These are phyloP conservation scores for Kodamaea alishanica DNA, from an alignment of 1,139 yeast genomes.

Conservation along the genomic window DNA sequence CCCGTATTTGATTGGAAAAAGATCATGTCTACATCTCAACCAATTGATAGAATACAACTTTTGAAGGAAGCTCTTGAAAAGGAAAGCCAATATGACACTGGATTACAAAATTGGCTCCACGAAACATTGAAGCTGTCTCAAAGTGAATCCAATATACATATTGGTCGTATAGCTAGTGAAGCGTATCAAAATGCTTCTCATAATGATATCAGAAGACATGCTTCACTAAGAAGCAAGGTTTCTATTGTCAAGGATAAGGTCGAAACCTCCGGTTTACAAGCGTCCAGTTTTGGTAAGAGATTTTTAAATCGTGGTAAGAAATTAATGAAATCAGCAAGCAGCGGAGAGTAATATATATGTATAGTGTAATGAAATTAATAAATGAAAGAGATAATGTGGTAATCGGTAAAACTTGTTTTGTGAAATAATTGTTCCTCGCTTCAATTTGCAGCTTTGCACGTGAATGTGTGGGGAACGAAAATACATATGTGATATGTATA, in stretches of 20 bases:
- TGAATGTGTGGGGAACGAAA: neutral
- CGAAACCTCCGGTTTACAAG: constrained; percentile 40
- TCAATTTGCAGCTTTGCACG: constrained; percentile 1
- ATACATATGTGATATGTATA: neutral
- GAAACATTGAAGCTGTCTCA: constrained; percentile 38
- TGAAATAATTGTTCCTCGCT: neutral
- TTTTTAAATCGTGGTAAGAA: constrained; percentile 42
- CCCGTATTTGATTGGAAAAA: constrained; percentile 45
- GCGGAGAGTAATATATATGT: neutral
- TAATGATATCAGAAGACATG: constrained; percentile 41
- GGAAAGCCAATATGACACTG: constrained; percentile 43
- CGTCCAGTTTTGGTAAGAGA: constrained; percentile 42
- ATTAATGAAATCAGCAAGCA: constrained; percentile 27
- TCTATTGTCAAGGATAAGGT: constrained; percentile 44
- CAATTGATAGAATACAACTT: constrained; percentile 38
- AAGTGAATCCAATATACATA: constrained; percentile 35
- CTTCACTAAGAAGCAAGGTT: constrained; percentile 40
- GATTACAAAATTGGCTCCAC: constrained; percentile 45
- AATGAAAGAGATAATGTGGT: neutral
- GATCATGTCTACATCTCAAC: constrained; percentile 42
- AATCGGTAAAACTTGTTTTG: neutral
- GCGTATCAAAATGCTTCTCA: constrained; percentile 49
- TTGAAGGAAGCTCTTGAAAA: constrained; percentile 40
- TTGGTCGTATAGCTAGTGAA: constrained; percentile 43
- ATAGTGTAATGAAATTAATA: neutral